phyloP scores from a whole-genome alignment of 176 grass and related monocot genomes.

The Cocos nucifera region DNA sequence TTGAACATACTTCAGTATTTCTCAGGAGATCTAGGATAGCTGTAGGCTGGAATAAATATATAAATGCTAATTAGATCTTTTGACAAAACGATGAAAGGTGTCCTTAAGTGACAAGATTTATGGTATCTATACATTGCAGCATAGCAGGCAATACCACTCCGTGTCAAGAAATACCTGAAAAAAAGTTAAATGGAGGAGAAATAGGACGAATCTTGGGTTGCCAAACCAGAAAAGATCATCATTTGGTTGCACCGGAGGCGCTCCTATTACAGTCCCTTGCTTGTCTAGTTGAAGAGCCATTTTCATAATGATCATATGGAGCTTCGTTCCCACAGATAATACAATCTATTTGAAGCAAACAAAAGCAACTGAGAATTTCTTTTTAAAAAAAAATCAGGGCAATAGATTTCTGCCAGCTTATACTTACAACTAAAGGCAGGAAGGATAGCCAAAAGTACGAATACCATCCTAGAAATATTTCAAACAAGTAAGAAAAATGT shows the following conservation, averaged over 20 bases:
- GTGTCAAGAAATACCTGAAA: conserved; percentile 7
- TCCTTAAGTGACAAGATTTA: too few relatives aligned
- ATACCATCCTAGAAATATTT: conserved; percentile 9
- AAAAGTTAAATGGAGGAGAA: conserved; percentile 7
- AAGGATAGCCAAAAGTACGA: conserved; percentile 18
- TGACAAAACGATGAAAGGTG: too few relatives aligned
- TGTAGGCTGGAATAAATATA: too few relatives aligned
- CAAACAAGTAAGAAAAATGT: not conserved
- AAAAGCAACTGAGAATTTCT: not conserved
- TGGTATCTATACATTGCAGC: too few relatives aligned
- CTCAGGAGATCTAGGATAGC: too few relatives aligned
- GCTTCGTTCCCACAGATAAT: conserved; percentile 7
- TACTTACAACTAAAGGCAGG: conserved; percentile 9
- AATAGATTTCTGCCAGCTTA: not conserved
- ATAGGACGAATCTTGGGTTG: not conserved
- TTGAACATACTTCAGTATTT: too few relatives aligned
- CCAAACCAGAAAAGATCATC: conserved; percentile 18
- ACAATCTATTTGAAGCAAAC: not conserved
- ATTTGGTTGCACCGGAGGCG: conserved; percentile 7
- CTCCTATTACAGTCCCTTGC: not conserved
- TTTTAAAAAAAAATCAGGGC: too few relatives aligned
- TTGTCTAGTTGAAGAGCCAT: conserved; percentile 6
- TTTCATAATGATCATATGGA: conserved; percentile 7
- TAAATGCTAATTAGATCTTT: too few relatives aligned
- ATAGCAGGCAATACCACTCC: too few relatives aligned